Evolutionary conservation across 2,329 filamentous ascomycete genomes (phyloP).

Genomic region (Colletotrichum tabaci): DNA sequence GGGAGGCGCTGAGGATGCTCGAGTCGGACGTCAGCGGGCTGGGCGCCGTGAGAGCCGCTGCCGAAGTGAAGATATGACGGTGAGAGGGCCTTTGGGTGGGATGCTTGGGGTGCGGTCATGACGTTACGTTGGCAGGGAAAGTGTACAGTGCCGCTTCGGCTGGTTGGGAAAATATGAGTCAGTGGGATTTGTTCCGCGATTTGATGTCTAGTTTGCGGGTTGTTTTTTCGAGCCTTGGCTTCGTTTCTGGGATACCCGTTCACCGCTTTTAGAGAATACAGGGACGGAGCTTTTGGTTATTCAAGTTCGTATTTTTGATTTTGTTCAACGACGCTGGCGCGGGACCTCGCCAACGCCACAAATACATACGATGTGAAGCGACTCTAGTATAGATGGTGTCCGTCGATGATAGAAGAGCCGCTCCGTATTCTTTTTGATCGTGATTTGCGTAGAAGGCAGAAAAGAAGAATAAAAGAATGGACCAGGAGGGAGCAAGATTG

Average conservation of each 20-base stretch:
- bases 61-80: slow-evolving; percentile 40
- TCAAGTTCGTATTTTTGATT: background rate
- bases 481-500: too few relatives aligned
- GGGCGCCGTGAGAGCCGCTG: slow-evolving; percentile 35
- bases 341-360: background rate
- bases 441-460: background rate
- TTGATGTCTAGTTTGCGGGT: background rate
- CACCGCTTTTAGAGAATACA: background rate
- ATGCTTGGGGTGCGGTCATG: background rate
- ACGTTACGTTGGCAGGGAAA: background rate
- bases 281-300: background rate
- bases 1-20: slow-evolving; percentile 56
- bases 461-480: background rate
- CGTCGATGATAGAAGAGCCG: background rate
- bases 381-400: background rate
- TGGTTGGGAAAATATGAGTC: background rate
- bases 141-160: background rate
- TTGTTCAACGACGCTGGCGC: background rate
- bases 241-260: slow-evolving; percentile 20
- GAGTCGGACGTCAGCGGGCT: slow-evolving; percentile 48
- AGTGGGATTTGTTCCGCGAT: background rate
- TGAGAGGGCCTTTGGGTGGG: background rate
- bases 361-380: background rate
- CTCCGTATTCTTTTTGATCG: background rate
- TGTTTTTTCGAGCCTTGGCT: background rate